phyloP scores from a whole-genome alignment of 257 asterid species.

The Handroanthus guayacan region DNA sequence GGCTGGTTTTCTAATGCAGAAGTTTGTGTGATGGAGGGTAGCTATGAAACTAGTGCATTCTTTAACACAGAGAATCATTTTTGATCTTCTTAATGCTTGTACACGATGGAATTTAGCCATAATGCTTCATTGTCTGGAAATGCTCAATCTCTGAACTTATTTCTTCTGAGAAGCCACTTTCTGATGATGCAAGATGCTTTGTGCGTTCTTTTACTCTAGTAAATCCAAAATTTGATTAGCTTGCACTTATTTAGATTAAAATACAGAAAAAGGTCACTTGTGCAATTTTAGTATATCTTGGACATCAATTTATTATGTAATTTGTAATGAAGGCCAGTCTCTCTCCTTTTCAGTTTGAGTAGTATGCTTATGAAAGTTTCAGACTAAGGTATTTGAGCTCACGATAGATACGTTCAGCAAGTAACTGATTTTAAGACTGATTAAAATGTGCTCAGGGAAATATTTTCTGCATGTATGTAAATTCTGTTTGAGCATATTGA shows the following conservation, averaged over 20 bases:
- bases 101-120: slow-evolving; percentile 20
- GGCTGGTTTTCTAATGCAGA: slow-evolving; percentile 21
- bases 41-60: background rate
- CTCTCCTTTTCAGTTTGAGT: slow-evolving; percentile 18
- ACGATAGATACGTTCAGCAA: slow-evolving; percentile 6
- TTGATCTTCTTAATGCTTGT: slow-evolving; percentile 12
- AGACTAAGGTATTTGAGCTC: slow-evolving; percentile 18
- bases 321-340: background rate
- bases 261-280: background rate
- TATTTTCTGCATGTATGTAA: slow-evolving; percentile 6
- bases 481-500: background rate
- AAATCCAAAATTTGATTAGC: background rate
- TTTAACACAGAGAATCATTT: slow-evolving; percentile 3
- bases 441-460: slow-evolving; percentile 25
- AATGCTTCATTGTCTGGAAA: background rate
- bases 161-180: slow-evolving; percentile 8
- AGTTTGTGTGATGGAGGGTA: background rate
- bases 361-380: slow-evolving; percentile 8
- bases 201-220: slow-evolving; percentile 1
- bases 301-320: background rate
- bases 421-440: slow-evolving; percentile 7
- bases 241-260: slow-evolving; percentile 2
- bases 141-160: background rate
- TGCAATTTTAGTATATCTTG: slow-evolving; percentile 13
- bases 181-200: background rate